phyloP scores from a whole-genome alignment of 352 stramenopile species.

The Pythium utonaiense region DNA sequence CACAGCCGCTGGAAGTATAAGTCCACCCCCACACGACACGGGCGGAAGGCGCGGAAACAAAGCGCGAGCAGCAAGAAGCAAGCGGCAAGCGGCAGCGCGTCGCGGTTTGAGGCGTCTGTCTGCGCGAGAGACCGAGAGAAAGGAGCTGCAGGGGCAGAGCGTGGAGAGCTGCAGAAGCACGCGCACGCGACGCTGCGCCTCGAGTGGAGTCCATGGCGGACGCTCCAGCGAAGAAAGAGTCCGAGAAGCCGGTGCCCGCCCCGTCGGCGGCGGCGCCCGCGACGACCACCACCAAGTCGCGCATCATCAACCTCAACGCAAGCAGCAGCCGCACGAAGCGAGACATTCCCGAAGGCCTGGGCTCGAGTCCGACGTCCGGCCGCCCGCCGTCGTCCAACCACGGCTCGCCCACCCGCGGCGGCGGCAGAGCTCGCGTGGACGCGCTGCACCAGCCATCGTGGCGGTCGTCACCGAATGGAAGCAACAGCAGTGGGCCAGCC shows the following conservation, averaged over 20 bases:
- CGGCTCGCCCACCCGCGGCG: slow-evolving; percentile 3
- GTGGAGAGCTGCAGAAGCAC: not conserved
- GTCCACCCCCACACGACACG: slow-evolving; percentile 1
- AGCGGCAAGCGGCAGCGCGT: not conserved
- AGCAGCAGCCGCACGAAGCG: slow-evolving; percentile 26
- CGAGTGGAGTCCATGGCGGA: slow-evolving; percentile 15
- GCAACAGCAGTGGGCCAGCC: slow-evolving; percentile 1
- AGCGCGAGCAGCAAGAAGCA: not conserved
- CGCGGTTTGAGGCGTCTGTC: not conserved
- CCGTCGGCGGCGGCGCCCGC: not conserved
- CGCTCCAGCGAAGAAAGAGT: slow-evolving; percentile 9
- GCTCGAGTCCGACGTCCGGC: slow-evolving; percentile 14
- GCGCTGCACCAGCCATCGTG: not conserved
- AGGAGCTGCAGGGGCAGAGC: not conserved
- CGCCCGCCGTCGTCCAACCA: not conserved
- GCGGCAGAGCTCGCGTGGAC: not conserved
- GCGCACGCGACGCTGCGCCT: not conserved
- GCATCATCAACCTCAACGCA: slow-evolving; percentile 39
- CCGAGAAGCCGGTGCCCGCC: slow-evolving; percentile 6
- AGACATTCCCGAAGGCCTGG: slow-evolving; percentile 21
- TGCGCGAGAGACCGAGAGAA: not conserved
- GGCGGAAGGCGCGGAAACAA: slow-evolving; percentile 14
- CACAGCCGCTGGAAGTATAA: slow-evolving; percentile 12
- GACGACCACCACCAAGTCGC: slow-evolving; percentile 24
- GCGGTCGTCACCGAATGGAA: slow-evolving; percentile 8